Percentiles rank a stretch among this genome's conserved stretches.
Conservation (phyloP, 768 basidiomycete species). For the Strobilomyces echinocephalus region DNA sequence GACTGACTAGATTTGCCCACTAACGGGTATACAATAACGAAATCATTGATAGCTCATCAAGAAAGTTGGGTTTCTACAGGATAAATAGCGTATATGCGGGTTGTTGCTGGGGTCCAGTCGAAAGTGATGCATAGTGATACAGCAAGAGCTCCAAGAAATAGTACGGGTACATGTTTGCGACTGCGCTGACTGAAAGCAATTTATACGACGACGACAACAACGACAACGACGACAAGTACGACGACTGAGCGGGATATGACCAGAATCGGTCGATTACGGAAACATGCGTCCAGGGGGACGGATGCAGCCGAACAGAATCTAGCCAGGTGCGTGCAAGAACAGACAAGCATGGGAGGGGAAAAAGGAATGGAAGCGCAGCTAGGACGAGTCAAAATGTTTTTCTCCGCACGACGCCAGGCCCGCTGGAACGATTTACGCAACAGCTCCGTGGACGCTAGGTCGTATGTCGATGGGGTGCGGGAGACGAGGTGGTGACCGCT, state of each 20-base stretch:
- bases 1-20: slow-evolving; percentile 16
- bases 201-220: slow-evolving; percentile 26
- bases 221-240: slow-evolving; percentile 25
- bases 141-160: slow-evolving; percentile 29
- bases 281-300: slow-evolving; percentile 5
- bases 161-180: slow-evolving; percentile 23
- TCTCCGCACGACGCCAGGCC: slow-evolving; percentile 19
- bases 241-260: slow-evolving; percentile 16
- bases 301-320: slow-evolving; percentile 13
- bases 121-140: slow-evolving; percentile 25
- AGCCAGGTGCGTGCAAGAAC: slow-evolving; percentile 24
- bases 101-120: slow-evolving; percentile 7
- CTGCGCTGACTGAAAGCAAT: slow-evolving; percentile 12
- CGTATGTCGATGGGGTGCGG: slow-evolving; percentile 34
- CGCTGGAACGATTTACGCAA: slow-evolving; percentile 21
- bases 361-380: slow-evolving; percentile 10
- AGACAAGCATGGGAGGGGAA: slow-evolving; percentile 2
- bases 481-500: slow-evolving; percentile 31
- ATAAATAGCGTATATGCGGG: slow-evolving; percentile 19
- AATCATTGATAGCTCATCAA: slow-evolving; percentile 27
- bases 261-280: slow-evolving; percentile 17
- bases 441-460: slow-evolving; percentile 26
- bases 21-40: slow-evolving; percentile 10
- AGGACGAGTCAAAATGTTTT: neutral
- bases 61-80: slow-evolving; percentile 14